A percentile compares a stretch with the other conserved stretches of the same genome.
These are phyloP conservation scores for Actinidia polygama DNA, from an alignment of 179 eudicot genomes.

Conservation along the genomic window DNA sequence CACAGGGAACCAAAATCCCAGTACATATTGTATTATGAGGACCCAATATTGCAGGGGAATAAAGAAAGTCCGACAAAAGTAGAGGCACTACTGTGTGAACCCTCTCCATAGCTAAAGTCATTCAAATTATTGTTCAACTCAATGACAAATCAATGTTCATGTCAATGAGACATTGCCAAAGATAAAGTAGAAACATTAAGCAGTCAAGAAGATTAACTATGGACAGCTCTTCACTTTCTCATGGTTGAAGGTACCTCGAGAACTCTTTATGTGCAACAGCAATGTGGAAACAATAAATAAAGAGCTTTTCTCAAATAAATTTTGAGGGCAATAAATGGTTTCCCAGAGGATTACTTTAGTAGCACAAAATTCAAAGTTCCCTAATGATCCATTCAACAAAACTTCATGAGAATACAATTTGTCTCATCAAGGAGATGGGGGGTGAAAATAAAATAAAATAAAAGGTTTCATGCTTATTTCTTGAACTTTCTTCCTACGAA, in stretches of 20 bases:
- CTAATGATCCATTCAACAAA: neutral
- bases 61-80: too few species aligned
- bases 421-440: neutral
- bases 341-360: too few species aligned
- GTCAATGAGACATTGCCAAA: neutral
- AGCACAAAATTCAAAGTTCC: neutral
- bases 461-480: too few species aligned
- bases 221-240: slow-evolving; percentile 1
- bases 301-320: too few species aligned
- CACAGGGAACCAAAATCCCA: neutral
- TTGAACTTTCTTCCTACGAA: too few species aligned
- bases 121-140: neutral
- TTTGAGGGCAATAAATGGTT: too few species aligned
- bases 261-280: neutral
- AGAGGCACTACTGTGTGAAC: neutral
- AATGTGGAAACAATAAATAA: neutral
- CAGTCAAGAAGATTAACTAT: neutral
- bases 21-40: neutral
- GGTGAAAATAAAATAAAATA: too few species aligned
- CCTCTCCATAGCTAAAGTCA: neutral
- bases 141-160: neutral
- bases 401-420: neutral
- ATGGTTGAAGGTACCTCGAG: neutral
- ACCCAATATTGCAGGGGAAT: too few species aligned
- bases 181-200: neutral